Evolutionary conservation across 495 filamentous ascomycete species (phyloP).

Genomic region (Penicillium desertorum): DNA sequence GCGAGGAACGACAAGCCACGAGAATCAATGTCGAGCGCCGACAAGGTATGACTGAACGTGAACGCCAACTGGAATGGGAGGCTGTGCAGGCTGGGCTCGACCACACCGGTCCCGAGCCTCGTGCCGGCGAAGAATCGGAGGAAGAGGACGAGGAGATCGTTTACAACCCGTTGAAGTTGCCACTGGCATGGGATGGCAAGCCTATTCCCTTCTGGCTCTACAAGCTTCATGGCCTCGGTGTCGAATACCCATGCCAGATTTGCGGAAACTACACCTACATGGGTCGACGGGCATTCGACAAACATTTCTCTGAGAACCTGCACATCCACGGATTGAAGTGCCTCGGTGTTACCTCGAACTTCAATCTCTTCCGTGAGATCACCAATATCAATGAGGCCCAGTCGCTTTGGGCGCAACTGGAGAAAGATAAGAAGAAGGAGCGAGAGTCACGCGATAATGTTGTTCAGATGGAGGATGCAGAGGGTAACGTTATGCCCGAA

Average conservation of each 20-base stretch:
- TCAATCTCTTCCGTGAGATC: conserved; percentile 90
- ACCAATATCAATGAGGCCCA: conserved; percentile 86
- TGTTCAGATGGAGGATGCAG: conserved; percentile 96
- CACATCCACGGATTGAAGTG: conserved; percentile 94
- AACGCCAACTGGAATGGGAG: conserved; percentile 87
- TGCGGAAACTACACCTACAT: conserved; percentile 98
- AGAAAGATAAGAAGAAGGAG: conserved; percentile 78
- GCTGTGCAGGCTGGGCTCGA: conserved; percentile 71
- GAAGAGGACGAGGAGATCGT: conserved; percentile 72
- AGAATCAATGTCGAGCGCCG: conserved; percentile 89
- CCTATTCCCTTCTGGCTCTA: conserved; percentile 99
- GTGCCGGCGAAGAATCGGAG: conserved; percentile 63
- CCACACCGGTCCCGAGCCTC: conserved; percentile 41
- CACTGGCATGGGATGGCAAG: conserved; percentile 96
- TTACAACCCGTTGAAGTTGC: conserved; percentile 95
- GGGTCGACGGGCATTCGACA: conserved; percentile 92
- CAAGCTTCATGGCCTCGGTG: conserved; percentile 91
- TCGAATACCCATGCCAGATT: conserved; percentile 93
- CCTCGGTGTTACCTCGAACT: conserved; percentile 83
- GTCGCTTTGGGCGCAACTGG: conserved; percentile 89
- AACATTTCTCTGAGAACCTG: conserved; percentile 92
- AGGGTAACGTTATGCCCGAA: conserved; percentile 98
- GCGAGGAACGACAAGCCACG: conserved; percentile 78
- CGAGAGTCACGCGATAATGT: conserved; percentile 74
- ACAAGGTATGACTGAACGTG: conserved; percentile 93